Evolutionary conservation across 2,329 filamentous ascomycete species (phyloP).

Genomic region (Ilyonectria sp.): DNA sequence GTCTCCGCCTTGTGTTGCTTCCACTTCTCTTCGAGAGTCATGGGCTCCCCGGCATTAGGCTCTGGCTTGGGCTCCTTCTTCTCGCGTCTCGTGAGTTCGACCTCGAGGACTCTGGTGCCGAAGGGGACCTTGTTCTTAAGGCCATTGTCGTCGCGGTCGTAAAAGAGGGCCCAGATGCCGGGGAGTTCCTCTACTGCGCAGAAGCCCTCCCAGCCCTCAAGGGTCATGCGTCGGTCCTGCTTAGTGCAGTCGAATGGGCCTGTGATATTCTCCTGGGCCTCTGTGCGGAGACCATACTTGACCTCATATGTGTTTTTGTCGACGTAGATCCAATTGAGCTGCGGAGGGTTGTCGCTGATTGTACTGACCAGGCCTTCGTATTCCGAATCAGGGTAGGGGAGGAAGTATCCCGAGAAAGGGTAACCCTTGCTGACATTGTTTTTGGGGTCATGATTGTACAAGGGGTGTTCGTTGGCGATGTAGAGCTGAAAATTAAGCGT

Average conservation of each 20-base stretch:
- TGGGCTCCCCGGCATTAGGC: slow-evolving; percentile 36
- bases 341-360: slow-evolving; percentile 64
- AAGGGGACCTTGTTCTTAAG: slow-evolving; percentile 61
- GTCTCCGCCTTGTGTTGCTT: slow-evolving; percentile 47
- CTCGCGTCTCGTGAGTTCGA: slow-evolving; percentile 69
- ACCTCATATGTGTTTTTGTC: slow-evolving; percentile 62
- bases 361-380: slow-evolving; percentile 64
- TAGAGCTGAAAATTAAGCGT: slow-evolving; percentile 43
- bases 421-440: slow-evolving; percentile 66
- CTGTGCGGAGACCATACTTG: slow-evolving; percentile 61
- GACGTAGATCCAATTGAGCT: slow-evolving; percentile 67
- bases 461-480: slow-evolving; percentile 47
- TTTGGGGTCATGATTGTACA: slow-evolving; percentile 45
- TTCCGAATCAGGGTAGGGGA: slow-evolving; percentile 69
- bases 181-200: slow-evolving; percentile 60
- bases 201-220: slow-evolving; percentile 67
- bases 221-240: slow-evolving; percentile 65
- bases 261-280: slow-evolving; percentile 60
- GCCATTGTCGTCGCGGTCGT: slow-evolving; percentile 63
- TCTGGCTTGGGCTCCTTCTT: slow-evolving; percentile 51
- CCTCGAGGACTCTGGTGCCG: slow-evolving; percentile 67
- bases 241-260: slow-evolving; percentile 67
- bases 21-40: slow-evolving; percentile 49
- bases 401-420: slow-evolving; percentile 70
- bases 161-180: slow-evolving; percentile 64